Base-by-base conservation (phyloP, 768 basidiomycete genomes). In the Brasilioporus rufonigricans region DNA sequence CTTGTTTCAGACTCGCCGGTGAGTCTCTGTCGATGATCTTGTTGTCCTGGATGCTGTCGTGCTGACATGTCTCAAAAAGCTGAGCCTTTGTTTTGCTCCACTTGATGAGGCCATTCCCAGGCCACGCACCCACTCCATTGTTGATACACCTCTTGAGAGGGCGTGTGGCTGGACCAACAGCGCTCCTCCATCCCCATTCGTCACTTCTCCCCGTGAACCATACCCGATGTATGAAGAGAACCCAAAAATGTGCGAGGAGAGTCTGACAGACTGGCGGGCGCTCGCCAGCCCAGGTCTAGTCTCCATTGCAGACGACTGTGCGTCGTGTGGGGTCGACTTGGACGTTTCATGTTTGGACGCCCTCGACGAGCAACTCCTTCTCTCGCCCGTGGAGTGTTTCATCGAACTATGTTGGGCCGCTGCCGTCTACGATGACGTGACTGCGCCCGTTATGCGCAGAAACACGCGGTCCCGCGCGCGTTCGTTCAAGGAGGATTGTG, bases 301-400 rank as follows among this genome's bases (percentile, higher is more conserved):
- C 5, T 57, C 60, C 45, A 31, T 65, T 18, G 53, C 32, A 3
- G 40, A 52, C 19, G 71, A 72, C 26, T 67, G 66, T 29, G 59
- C 71, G 6, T 45, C 58, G 26, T 68, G 68, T 21, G 69, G 69
- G 29, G 66, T 70, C 18, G 68, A 71, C 29, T 53, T 78, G 61
- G 73, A 77, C 58, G 54, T 62, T 1, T 63, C 69, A 2, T 75
- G 75, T 44, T 57, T 78, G 21, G 62, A 71, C 29, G 58, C 60
- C 10, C 63, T 78, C 8, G 77, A 78, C 57, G 70, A 76, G 46
- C 68, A 75, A 35, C 73, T 78, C 5, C 65, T 78, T 1, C 53
- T 65, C 35, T 64, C 69, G n/a, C 77, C 77, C 24, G 45, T 66
- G 35, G 71, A 71, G 18, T 71, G 69, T 14, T 78, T 78, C 55